Conservation (phyloP, 202 grass and related monocot genomes). For the Panicum hallii region DNA sequence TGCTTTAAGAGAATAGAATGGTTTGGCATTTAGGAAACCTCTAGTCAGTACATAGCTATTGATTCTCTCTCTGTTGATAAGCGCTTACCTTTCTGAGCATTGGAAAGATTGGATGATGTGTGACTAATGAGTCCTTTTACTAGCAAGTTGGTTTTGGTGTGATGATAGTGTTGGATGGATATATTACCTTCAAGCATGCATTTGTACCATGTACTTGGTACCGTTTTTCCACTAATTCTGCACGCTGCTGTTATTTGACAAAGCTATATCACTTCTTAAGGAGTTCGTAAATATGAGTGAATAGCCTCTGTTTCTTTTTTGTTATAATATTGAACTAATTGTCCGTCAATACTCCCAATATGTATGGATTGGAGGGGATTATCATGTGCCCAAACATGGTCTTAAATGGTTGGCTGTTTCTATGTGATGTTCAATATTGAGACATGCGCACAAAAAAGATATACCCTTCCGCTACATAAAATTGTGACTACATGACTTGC, state of each 20-base stretch:
- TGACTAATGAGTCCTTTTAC: neutral
- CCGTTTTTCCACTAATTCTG: neutral
- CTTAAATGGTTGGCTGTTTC: slow-evolving; percentile 14
- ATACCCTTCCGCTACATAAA: neutral
- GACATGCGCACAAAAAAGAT: neutral
- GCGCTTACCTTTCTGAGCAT: neutral
- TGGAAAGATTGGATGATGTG: neutral
- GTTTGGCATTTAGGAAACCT: neutral
- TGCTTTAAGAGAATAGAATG: neutral
- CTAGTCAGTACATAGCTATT: neutral
- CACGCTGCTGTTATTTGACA: neutral
- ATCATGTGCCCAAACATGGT: neutral
- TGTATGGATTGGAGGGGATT: neutral
- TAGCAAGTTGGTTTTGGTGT: neutral
- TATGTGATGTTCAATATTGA: neutral
- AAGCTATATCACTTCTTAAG: neutral
- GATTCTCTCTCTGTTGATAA: neutral
- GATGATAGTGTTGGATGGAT: slow-evolving; percentile 30
- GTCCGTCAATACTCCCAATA: neutral
- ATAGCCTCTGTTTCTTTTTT: neutral
- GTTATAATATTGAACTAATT: neutral
- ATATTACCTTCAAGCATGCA: slow-evolving; percentile 5
- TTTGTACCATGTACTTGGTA: neutral
- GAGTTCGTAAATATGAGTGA: neutral
- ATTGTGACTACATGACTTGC: neutral